Evolutionary conservation across 192 early-diverging fungal genomes (phyloP).

Genomic region (Phlyctochytrium arcticum): DNA sequence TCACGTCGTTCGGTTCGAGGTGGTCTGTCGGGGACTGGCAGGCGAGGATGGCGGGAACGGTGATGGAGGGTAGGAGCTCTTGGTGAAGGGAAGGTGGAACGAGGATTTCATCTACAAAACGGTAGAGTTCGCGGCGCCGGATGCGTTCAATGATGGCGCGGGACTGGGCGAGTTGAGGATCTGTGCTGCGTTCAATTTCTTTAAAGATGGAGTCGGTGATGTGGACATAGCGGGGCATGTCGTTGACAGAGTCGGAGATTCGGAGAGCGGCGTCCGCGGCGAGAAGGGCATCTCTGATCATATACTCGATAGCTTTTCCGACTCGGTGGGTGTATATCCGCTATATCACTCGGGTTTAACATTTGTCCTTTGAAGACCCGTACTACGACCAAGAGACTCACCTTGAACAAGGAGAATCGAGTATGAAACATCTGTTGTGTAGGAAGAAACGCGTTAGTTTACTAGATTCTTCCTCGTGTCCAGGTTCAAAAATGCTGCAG

Average conservation of each 20-base stretch:
- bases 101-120: slow-evolving; percentile 40
- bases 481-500: no score
- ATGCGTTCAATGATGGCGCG: slow-evolving; percentile 68
- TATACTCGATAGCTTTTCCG: slow-evolving; percentile 68
- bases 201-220: slow-evolving; percentile 83
- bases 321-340: slow-evolving; percentile 87
- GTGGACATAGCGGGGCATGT: slow-evolving; percentile 62
- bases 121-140: slow-evolving; percentile 79
- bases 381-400: neutral
- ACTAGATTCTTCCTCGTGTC: no score
- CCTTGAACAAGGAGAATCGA: slow-evolving; percentile 27
- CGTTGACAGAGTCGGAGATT: slow-evolving; percentile 52
- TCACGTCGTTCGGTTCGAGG: slow-evolving; percentile 66
- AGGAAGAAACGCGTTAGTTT: no score
- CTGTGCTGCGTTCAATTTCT: slow-evolving; percentile 33
- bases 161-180: slow-evolving; percentile 56
- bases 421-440: slow-evolving; percentile 32
- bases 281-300: slow-evolving; percentile 86
- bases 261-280: slow-evolving; percentile 69
- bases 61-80: slow-evolving; percentile 7
- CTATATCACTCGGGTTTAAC: slow-evolving; percentile 32
- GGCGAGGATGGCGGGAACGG: slow-evolving; percentile 52
- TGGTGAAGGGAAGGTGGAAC: no score
- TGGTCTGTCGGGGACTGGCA: slow-evolving; percentile 57
- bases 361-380: neutral